Conservation (phyloP, 768 basidiomycete species). For the Dentipellis sp. region DNA sequence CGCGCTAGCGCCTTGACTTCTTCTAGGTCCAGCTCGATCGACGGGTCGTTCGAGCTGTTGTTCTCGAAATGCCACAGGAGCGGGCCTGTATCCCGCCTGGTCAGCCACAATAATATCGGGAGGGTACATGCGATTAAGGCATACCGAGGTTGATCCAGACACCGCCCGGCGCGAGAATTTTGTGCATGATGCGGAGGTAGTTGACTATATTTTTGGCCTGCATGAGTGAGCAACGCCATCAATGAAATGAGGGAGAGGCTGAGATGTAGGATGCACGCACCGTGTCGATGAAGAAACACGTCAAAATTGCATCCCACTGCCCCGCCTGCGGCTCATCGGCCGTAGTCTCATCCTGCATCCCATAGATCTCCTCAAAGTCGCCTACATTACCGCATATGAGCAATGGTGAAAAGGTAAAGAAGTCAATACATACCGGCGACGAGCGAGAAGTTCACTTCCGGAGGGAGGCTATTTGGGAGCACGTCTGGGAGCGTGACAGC, state of each 20-base stretch:
- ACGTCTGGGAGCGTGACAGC: conserved; percentile 77
- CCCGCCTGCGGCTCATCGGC: conserved; percentile 62
- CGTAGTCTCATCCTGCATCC: conserved; percentile 30
- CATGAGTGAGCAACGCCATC: neutral
- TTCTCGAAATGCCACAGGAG: conserved; percentile 98
- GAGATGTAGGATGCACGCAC: conserved; percentile 30
- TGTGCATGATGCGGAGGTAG: conserved; percentile 81
- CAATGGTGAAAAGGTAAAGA: neutral
- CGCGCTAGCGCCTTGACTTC: conserved; percentile 73
- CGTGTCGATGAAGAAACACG: conserved; percentile 97
- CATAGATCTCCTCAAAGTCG: conserved; percentile 92
- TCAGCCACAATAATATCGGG: neutral
- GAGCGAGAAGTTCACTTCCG: conserved; percentile 63
- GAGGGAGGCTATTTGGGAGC: conserved; percentile 60
- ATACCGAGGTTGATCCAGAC: conserved; percentile 86
- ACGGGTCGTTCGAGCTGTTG: conserved; percentile 68
- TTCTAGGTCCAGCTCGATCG: conserved; percentile 83
- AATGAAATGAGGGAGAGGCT: neutral
- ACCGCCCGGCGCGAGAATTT: conserved; percentile 75
- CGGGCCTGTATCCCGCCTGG: conserved; percentile 45
- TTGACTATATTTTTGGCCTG: conserved; percentile 89
- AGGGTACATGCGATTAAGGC: conserved; percentile 4
- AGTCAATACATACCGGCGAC: conserved; percentile 57
- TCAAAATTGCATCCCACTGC: conserved; percentile 82
- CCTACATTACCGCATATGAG: conserved; percentile 31